Evolutionary conservation across 176 grass and related monocot genomes (phyloP), one percentile per base, ranked within the genome.

Genomic region (Themeda triandra): DNA sequence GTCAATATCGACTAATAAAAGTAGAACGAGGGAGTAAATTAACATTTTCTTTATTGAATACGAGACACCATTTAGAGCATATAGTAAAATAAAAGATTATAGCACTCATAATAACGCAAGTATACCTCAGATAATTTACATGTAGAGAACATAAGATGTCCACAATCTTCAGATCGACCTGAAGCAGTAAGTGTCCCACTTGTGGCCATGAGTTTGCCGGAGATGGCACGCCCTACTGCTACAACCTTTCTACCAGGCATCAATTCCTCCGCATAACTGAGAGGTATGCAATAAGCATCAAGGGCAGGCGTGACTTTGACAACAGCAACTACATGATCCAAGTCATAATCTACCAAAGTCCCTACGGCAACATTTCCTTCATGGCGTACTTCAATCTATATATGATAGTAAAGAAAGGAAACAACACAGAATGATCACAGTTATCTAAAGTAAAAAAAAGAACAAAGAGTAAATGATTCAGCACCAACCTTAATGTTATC

Each of bases 111-210:
- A 35, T 33, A 42, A 23, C 2, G 1, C 51, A 54, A 75, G 19
- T 67, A n/a, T 81, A 87, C 85, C 85, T 81, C 45, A 42, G 59
- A 66, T 24, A 78, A 69, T 69, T 60, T 9, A 78, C 36, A 71
- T 19, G 7, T 63, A 18, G 15, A 63, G 0, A 27, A 10, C 29
- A 63, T 72, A 29, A 71, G 23, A 2, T 81, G 32, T 45, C 45
- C 23, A 4, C 27, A 25, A 87, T 59, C 70, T 44, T 69, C 63
- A 76, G 79, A 35, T 58, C 28, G 23, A 0, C 49, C 59, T 69
- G 35, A 36, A 62, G 44, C 21, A 21, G 35, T 13, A 10, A 87
- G 71, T 6, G 23, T 69, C 79, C 37, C 79, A 76, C 27, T 33
- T 33, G 21, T 62, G 27, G 63, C 10, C 5, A 62, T 45, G 82